Evolutionary conservation across 1,284 basidiomycete species (phyloP), one percentile per base, ranked within the genome.

Genomic region (Chiua sp.): DNA sequence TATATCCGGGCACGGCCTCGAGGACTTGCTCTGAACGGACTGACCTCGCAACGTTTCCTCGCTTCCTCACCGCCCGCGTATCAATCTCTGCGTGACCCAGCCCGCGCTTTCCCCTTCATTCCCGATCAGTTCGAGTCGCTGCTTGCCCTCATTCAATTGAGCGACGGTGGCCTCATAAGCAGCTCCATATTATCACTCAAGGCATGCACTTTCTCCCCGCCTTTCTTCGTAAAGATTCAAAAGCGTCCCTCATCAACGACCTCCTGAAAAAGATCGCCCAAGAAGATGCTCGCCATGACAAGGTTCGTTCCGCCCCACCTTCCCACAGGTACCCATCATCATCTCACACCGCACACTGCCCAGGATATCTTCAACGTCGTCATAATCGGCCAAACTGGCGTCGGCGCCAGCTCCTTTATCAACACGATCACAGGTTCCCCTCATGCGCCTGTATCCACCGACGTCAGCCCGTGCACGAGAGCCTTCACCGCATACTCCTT

Each of bases 341-440:
- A 53, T 26, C 52, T 51, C 54, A n/a, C 37, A 61, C 55, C 22
- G n/a, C n/a, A n/a, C n/a, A n/a, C n/a, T 56, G 22, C 7, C 28
- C 51, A 69, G 68, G 67, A 70, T 62, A 51, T 68, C 59, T 73
- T 70, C 61, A 74, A 73, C 59, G 60, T 71, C 59, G 67, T 71
- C 59, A 26, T 74, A 18, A 73, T 73, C 55, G 72, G 69, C 6
- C 71, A 71, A 59, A 71, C 72, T 1, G 69, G 69, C 47, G 71
- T 73, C 49, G 69, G 69, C 47, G 60, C 47, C 49, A 71, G 69
- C 52, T 71, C 69, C 49, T 48, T 71, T 47, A 60, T 73, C 69
- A 71, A 71, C 53, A 53, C 64, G 44, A 65, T 73, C 61, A 70
- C 57, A 4, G 59, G 59, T 44, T 11, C 26, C 3, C 18, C 61